phyloP scores from a whole-genome alignment of 306 rosid species.

The Fragaria iinumae region DNA sequence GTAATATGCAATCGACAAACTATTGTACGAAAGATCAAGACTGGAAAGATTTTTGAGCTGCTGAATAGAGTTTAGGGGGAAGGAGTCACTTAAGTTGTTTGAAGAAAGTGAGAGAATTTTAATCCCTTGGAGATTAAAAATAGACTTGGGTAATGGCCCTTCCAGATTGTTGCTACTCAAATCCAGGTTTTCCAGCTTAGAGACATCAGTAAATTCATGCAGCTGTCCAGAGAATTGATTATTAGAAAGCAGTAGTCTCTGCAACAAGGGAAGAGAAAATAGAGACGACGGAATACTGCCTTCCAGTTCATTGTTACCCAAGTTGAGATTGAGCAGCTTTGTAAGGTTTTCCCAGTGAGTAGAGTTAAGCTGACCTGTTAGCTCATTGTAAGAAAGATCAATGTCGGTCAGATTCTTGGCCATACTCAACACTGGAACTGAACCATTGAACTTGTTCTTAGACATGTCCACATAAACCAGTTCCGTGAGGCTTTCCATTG shows the following conservation, averaged over 20 bases:
- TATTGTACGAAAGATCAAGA: conserved; percentile 28
- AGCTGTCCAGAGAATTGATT: no score
- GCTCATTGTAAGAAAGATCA: conserved; percentile 12
- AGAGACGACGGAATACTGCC: no score
- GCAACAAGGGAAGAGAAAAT: no score
- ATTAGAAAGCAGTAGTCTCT: no score
- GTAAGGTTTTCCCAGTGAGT: conserved; percentile 19
- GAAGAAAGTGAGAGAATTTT: conserved; percentile 21
- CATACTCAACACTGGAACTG: conserved; percentile 19
- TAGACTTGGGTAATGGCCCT: no score
- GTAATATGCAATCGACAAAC: background rate
- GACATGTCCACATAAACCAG: conserved; percentile 16
- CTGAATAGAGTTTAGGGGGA: background rate
- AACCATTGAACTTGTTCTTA: conserved; percentile 22
- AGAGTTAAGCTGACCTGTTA: conserved; percentile 18
- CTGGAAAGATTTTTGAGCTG: background rate
- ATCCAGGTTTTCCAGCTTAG: no score
- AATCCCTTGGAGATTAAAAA: no score
- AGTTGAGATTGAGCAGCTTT: background rate
- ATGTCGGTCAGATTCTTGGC: conserved; percentile 11
- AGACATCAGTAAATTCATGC: no score
- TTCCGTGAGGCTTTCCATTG: conserved; percentile 7
- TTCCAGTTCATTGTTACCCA: background rate
- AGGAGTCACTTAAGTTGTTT: conserved; percentile 20
- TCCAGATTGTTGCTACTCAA: conserved; percentile 4